Evolutionary conservation across 2,329 filamentous ascomycete species (phyloP), one percentile per base, ranked within the genome.

Genomic region (Penicillium psychrosexuale): DNA sequence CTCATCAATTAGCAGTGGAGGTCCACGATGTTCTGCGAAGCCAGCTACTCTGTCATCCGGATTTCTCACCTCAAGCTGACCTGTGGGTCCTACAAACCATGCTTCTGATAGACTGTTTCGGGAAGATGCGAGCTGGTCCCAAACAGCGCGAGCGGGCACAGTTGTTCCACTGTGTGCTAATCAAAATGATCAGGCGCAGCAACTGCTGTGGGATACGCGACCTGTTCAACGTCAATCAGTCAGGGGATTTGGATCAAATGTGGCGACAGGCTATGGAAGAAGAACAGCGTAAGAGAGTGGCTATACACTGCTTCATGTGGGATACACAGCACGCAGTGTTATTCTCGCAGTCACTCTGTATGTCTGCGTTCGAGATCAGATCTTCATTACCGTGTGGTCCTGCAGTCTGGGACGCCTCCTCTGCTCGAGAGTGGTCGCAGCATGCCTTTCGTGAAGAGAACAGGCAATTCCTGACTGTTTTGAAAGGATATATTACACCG

Each of bases 291-390:
- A 85, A 85, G 67, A 77, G 83, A 72, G 69, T 84, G 0, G 82
- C 83, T 0, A 76, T 85, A 37, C 72, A 84, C 5, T 86, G 83
- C 63, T 87, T 87, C 65, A 82, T 86, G 74, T 86, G 84, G 84
- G 84, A 86, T 60, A 84, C 82, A 0, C 83, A 86, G 51, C 83
- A 86, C 56, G 83, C 84, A 0, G 82, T 86, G 0, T 73, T 86
- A 0, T 86, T 86, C 66, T 85, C 82, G n/a, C 84, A 86, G 63
- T 84, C 82, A 5, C 75, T 87, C 0, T 86, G 84, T 68, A 86
- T 86, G 83, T 86, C 82, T 1, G 82, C 83, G 0, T 86, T 86
- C 47, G 84, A 86, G 61, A 75, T 87, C 1, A 78, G 82, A 0
- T 77, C 83, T 0, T 75, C 77, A 2, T 66, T 86, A 2, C 84